Percentiles rank a stretch among this genome's conserved stretches.
Conservation (phyloP, 305 asterid species). For the Plantago coronopus region DNA sequence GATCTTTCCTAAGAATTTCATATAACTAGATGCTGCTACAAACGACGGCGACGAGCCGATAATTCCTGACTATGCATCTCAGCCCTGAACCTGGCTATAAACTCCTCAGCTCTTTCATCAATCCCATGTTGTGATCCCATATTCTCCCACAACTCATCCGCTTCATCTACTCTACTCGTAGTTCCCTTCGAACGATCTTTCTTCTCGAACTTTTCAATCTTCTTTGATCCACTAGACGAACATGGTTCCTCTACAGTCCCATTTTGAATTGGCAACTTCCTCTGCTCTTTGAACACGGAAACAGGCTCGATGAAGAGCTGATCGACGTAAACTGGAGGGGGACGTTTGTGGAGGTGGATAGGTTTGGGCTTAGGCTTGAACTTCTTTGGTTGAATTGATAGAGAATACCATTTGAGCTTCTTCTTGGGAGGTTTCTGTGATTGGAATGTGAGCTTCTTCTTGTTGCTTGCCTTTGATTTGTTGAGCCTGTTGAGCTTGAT, state of each 20-base stretch:
- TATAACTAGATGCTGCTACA: constrained; percentile 29
- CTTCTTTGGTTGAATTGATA: constrained; percentile 42
- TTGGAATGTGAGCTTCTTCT: constrained; percentile 19
- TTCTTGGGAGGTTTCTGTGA: constrained; percentile 31
- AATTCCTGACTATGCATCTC: constrained; percentile 61
- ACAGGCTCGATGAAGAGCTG: constrained; percentile 50
- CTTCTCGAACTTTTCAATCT: background rate
- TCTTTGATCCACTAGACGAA: constrained; percentile 17
- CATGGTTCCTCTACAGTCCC: constrained; percentile 7
- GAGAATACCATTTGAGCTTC: constrained; percentile 30
- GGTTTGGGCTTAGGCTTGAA: constrained; percentile 31
- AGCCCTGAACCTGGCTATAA: constrained; percentile 56
- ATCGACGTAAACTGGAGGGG: constrained; percentile 47
- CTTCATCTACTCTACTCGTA: constrained; percentile 18
- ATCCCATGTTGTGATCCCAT: constrained; percentile 52
- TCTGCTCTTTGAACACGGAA: constrained; percentile 14
- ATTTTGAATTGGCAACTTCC: background rate
- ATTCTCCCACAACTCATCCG: constrained; percentile 81
- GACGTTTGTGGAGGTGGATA: constrained; percentile 18
- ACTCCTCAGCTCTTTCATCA: constrained; percentile 77
- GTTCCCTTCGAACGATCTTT: constrained; percentile 2
- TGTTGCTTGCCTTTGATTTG: constrained; percentile 36
- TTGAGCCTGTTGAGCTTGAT: constrained; percentile 34
- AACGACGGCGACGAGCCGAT: constrained; percentile 30
- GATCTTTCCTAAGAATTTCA: too few relatives aligned